A percentile compares a stretch with the other conserved stretches of the same genome.
phyloP scores from a whole-genome alignment of 2,329 filamentous ascomycete genomes.

The Trichoderma asperellum region DNA sequence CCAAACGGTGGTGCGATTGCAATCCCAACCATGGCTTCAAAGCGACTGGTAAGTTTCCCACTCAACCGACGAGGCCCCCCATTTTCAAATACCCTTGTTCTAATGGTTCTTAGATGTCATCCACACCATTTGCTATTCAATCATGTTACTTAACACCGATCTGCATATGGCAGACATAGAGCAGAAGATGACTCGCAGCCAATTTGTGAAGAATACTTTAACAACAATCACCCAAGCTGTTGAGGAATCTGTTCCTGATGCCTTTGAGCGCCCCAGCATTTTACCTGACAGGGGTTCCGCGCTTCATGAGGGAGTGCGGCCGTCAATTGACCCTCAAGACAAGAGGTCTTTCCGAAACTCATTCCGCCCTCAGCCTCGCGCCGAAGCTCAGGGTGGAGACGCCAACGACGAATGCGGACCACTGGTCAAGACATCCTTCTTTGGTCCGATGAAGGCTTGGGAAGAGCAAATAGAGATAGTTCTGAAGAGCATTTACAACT shows the following conservation, averaged over 20 bases:
- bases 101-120: slow-evolving; percentile 72
- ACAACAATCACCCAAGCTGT: slow-evolving; percentile 81
- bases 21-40: slow-evolving; percentile 95
- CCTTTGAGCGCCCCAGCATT: slow-evolving; percentile 63
- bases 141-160: slow-evolving; percentile 94
- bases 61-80: too few species aligned
- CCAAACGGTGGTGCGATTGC: slow-evolving; percentile 88
- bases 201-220: slow-evolving; percentile 97
- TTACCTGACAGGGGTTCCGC: slow-evolving; percentile 50
- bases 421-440: slow-evolving; percentile 76
- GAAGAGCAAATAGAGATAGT: slow-evolving; percentile 88
- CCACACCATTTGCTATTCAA: slow-evolving; percentile 95
- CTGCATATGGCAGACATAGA: slow-evolving; percentile 94
- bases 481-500: slow-evolving; percentile 87
- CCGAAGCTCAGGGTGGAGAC: slow-evolving; percentile 48
- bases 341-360: slow-evolving; percentile 51
- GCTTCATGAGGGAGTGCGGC: slow-evolving; percentile 41
- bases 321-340: slow-evolving; percentile 45
- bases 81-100: slow-evolving; percentile 25
- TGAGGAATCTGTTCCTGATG: slow-evolving; percentile 70
- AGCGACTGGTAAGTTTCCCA: slow-evolving; percentile 66
- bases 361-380: slow-evolving; percentile 55
- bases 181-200: slow-evolving; percentile 90
- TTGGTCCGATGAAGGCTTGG: slow-evolving; percentile 78
- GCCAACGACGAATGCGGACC: slow-evolving; percentile 67